These are phyloP conservation scores for Arthrobotrys pseudoclavata DNA, from an alignment of 2,329 filamentous ascomycete genomes.

Conservation along the genomic window DNA sequence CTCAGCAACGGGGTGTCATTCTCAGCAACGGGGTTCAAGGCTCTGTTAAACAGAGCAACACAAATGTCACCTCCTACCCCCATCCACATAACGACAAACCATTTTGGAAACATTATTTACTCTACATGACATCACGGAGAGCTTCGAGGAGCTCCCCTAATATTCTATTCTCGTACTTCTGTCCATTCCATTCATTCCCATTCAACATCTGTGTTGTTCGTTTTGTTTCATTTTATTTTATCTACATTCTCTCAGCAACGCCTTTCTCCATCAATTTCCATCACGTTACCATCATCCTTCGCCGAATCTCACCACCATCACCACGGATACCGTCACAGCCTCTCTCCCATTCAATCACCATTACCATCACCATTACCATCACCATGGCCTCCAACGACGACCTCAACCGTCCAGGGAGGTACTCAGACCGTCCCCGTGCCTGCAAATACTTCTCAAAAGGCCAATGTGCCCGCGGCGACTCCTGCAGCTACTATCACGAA, in stretches of 20 bases:
- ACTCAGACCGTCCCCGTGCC: neutral
- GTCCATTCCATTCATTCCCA: neutral
- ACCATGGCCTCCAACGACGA: neutral
- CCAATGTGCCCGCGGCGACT: constrained; percentile 1
- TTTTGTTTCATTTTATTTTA: neutral
- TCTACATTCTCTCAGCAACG: neutral
- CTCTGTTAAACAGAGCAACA: neutral
- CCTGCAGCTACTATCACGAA: constrained; percentile 40
- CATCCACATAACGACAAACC: no score
- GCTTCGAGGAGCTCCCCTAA: neutral
- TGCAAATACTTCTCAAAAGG: constrained; percentile 45
- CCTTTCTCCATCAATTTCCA: neutral
- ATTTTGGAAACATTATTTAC: no score
- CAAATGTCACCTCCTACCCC: no score
- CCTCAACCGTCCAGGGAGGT: neutral
- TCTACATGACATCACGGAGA: no score
- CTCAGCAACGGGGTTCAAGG: neutral
- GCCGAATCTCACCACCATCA: neutral
- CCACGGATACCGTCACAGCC: neutral
- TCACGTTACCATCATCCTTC: neutral
- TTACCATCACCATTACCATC: neutral
- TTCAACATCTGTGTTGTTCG: neutral
- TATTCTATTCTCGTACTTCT: no score
- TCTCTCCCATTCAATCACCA: neutral
- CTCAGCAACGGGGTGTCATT: neutral